Conservation (phyloP, 441 rosid genomes). For the Brassica balearica region DNA sequence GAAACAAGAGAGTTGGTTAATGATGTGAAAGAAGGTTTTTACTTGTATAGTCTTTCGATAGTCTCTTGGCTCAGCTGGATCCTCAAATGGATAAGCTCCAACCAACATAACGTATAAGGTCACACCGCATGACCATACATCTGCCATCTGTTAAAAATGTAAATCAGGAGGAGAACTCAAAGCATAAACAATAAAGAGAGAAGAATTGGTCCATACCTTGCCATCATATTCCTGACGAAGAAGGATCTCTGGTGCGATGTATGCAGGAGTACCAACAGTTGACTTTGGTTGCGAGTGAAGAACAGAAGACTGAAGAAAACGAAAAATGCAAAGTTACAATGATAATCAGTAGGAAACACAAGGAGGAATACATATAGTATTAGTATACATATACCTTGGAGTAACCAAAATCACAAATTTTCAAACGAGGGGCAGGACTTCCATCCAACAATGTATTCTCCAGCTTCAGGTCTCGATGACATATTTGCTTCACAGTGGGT, state of each 20-base stretch:
- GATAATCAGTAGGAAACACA: background rate
- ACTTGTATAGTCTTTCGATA: conserved; percentile 63
- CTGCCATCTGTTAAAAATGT: conserved; percentile 60
- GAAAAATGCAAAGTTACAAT: background rate
- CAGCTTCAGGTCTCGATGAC: conserved; percentile 55
- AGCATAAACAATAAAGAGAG: background rate
- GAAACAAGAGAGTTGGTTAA: too few species aligned
- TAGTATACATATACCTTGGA: conserved; percentile 23
- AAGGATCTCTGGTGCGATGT: conserved; percentile 75
- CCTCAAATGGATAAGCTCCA: conserved; percentile 79
- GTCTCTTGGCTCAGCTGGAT: conserved; percentile 71
- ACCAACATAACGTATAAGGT: conserved; percentile 78
- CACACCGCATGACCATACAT: conserved; percentile 85
- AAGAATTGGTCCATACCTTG: conserved; percentile 51
- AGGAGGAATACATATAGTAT: background rate
- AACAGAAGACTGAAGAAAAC: conserved; percentile 59
- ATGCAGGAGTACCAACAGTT: conserved; percentile 85
- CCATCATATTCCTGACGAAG: conserved; percentile 69
- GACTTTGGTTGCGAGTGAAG: conserved; percentile 78
- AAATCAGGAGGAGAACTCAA: conserved; percentile 9
- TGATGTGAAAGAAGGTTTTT: background rate
- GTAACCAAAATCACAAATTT: conserved; percentile 96
- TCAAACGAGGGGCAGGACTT: conserved; percentile 84
- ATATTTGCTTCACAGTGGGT: conserved; percentile 39
- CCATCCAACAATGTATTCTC: conserved; percentile 77